These are phyloP conservation scores for Corniculantispora saksenae DNA, from an alignment of 2,329 filamentous ascomycete species.

Conservation along the genomic window DNA sequence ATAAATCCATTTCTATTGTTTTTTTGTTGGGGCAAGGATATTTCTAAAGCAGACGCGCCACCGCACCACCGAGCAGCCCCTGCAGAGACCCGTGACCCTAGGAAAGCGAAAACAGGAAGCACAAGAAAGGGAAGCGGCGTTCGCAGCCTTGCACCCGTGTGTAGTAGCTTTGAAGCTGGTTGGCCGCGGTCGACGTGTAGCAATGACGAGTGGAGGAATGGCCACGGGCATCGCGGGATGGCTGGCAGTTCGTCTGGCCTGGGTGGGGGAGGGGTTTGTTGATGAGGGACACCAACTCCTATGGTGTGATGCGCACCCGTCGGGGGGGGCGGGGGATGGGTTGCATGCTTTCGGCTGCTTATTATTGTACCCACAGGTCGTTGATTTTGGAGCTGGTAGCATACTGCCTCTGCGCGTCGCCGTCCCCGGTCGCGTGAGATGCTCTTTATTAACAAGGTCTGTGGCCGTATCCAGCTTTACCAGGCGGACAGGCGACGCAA, in stretches of 20 bases:
- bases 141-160: conserved; percentile 7
- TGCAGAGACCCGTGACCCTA: background rate
- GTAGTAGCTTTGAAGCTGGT: background rate
- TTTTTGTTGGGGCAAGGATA: background rate
- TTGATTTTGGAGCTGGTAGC: no score
- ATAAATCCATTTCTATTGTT: background rate
- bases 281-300: no score
- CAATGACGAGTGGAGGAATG: conserved; percentile 8
- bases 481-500: no score
- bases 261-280: background rate
- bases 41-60: background rate
- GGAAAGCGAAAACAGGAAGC: background rate
- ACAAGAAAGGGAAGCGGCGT: background rate
- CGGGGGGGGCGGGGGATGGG: background rate
- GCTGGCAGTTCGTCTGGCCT: conserved; percentile 8
- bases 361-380: no score
- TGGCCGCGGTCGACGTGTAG: background rate
- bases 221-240: conserved; percentile 17
- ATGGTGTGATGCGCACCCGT: no score
- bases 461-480: no score
- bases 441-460: no score
- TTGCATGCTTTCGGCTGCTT: background rate
- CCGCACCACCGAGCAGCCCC: no score
- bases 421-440: no score
- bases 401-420: no score